Conservation (phyloP, 192 early-diverging fungal species). For the Podila epigama region DNA sequence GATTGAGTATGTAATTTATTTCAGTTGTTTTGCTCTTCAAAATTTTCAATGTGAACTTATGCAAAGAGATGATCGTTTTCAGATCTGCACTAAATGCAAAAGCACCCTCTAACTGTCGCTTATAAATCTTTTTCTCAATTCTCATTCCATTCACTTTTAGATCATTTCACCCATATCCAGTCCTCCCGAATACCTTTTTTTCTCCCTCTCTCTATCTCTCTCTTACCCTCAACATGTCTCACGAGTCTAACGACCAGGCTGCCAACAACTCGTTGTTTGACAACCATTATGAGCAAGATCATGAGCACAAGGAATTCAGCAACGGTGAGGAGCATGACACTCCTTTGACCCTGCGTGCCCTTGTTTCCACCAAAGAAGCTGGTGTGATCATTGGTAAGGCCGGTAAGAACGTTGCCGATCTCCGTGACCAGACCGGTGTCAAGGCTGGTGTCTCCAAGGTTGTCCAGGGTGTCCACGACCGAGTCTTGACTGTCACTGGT, state of each 20-base stretch:
- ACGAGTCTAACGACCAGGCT: background rate
- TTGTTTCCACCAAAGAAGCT: slow-evolving; percentile 94
- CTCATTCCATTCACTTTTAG: background rate
- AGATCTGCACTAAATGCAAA: background rate
- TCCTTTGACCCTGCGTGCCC: slow-evolving; percentile 63
- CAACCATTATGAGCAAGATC: slow-evolving; percentile 15
- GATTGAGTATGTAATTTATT: background rate
- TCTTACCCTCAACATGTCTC: background rate
- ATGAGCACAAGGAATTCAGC: slow-evolving; percentile 9
- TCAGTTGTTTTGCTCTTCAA: background rate
- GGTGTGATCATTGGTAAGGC: slow-evolving; percentile 86
- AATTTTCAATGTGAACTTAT: background rate
- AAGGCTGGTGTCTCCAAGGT: slow-evolving; percentile 94
- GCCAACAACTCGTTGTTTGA: slow-evolving; percentile 8
- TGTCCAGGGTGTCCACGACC: slow-evolving; percentile 86
- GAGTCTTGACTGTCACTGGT: slow-evolving; percentile 79
- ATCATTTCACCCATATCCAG: background rate
- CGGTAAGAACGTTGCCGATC: slow-evolving; percentile 87
- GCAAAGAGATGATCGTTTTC: background rate
- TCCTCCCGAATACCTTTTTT: background rate
- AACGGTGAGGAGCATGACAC: slow-evolving; percentile 16
- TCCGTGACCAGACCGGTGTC: slow-evolving; percentile 85
- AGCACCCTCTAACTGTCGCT: background rate
- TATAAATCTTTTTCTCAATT: background rate
- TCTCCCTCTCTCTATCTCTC: background rate